Evolutionary conservation across 1,284 basidiomycete species (phyloP).

Genomic region (Meira miltonrushii): DNA sequence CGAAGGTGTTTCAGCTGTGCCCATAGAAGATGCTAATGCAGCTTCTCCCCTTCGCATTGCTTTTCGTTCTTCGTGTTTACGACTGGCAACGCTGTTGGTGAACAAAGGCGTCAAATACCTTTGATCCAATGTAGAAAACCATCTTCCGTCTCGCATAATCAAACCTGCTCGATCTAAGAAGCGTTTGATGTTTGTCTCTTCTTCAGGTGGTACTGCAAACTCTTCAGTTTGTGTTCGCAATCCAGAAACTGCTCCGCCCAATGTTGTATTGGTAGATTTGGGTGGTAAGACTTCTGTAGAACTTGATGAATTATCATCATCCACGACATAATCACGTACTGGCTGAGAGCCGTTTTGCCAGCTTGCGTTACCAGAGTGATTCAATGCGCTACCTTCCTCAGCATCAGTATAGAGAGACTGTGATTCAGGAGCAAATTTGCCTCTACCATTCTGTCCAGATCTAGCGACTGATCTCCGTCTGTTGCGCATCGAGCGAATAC

Average conservation of each 20-base stretch:
- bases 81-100: constrained; percentile 63
- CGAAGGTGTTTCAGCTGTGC: background rate
- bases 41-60: constrained; percentile 11
- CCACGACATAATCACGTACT: constrained; percentile 6
- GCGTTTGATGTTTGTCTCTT: constrained; percentile 5
- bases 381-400: background rate
- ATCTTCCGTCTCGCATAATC: constrained; percentile 63
- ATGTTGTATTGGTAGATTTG: background rate
- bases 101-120: constrained; percentile 89
- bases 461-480: background rate
- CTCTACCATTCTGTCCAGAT: background rate
- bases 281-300: constrained; percentile 13
- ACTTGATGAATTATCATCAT: constrained; percentile 10
- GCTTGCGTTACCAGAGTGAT: background rate
- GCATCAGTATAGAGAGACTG: constrained; percentile 3
- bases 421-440: constrained; percentile 1
- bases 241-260: background rate
- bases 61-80: constrained; percentile 51
- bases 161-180: constrained; percentile 43
- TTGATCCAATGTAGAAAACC: constrained; percentile 95
- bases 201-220: constrained; percentile 3
- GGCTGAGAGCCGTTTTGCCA: background rate
- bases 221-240: background rate
- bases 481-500: constrained; percentile 1
- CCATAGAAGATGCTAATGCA: background rate